Base-by-base conservation (phyloP, 768 basidiomycete species). In the Boletus fagicola region DNA sequence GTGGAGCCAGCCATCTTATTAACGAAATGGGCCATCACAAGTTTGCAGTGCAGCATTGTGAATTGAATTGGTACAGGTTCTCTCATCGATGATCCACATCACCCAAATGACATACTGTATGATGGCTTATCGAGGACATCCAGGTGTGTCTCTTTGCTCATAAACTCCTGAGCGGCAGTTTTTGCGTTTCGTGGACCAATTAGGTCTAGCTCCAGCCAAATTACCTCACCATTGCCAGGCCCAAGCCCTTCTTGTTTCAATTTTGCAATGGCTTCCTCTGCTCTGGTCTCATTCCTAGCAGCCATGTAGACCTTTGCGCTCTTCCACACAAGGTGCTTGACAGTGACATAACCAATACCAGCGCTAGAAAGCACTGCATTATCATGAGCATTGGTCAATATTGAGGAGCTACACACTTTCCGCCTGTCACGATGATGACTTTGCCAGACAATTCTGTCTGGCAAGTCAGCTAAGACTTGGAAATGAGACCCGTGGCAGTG, bases 181-280 rank as follows among this genome's bases (percentile, higher is more conserved):
- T 77, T 81, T 18, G 78, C 80, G 30, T 73, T 68, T 35, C 74
- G 71, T 4, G 83, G 77, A 45, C 81, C 78, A 33, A 66, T 64
- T 53, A 88, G 65, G 65, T 87, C 82, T 12, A 87, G 73, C 43
- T 79, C 73, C 15, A 83, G 62, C 75, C 76, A 84, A 5, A 75
- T 53, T 0, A 85, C 71, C 50, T 79, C 67, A 1, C 30, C 30
- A 53, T 77, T 75, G 0, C 77, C 78, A 0, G 76, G 72, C 6
- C 62, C 75, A 0, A 82, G 61, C 0, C 79, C 82, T 42, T 80
- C 79, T 3, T 57, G 57, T 40, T 77, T 67, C 39, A 87, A 69
- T 33, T 72, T 65, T 26, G 70, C 72, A n/a, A 85, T 79, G 2
- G 83, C 83, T 8, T 65, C 77, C 22, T 67, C 73, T 11, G 80